Conservation (phyloP, 768 basidiomycete genomes). For the Suillus brevipes region DNA sequence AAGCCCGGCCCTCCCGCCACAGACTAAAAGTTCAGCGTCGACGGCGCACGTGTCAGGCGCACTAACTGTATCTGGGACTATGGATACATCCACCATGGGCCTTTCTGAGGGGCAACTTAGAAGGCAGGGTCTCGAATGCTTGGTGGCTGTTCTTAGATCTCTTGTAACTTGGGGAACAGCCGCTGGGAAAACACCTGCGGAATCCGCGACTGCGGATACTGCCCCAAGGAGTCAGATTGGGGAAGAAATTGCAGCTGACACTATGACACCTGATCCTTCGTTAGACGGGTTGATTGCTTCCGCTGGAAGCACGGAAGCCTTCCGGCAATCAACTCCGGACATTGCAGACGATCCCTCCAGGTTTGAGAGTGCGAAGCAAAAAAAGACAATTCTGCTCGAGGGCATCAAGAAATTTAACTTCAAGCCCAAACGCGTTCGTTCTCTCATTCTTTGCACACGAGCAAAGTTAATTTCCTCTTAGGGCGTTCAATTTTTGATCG, state of each 20-base stretch:
- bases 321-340: conserved; percentile 75
- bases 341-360: conserved; percentile 84
- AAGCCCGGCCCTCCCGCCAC: conserved; percentile 60
- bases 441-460: conserved; percentile 1
- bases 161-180: conserved; percentile 88
- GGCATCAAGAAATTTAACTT: conserved; percentile 98
- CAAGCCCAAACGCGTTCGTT: conserved; percentile 90
- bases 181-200: conserved; percentile 36
- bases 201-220: conserved; percentile 41
- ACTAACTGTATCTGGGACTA: conserved; percentile 61
- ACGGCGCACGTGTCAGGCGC: conserved; percentile 62
- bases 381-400: conserved; percentile 91
- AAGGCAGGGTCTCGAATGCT: conserved; percentile 92
- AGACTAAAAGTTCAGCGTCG: conserved; percentile 34
- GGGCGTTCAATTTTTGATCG: conserved; percentile 89
- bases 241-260: conserved; percentile 57
- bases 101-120: conserved; percentile 83
- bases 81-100: conserved; percentile 67
- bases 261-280: conserved; percentile 55
- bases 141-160: conserved; percentile 84
- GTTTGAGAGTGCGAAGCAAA: conserved; percentile 95
- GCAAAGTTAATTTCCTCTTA: conserved; percentile 29
- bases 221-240: conserved; percentile 45
- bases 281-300: conserved; percentile 53
- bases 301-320: conserved; percentile 50